phyloP scores from a whole-genome alignment of 345 rosid species.

The Eucalyptus polyanthemos region DNA sequence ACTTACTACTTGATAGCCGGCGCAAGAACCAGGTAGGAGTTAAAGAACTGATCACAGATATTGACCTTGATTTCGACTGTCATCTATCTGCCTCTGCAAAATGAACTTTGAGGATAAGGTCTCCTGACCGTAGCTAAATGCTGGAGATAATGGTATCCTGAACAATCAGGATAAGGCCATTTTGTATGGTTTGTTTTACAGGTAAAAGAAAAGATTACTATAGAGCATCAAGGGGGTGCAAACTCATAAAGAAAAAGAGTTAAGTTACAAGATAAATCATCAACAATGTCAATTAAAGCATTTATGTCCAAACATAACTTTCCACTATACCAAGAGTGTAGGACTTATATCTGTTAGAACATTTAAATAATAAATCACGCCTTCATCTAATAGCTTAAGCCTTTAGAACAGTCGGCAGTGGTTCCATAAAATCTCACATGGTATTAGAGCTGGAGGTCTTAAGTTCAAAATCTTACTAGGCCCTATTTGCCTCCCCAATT shows the following conservation, averaged over 20 bases:
- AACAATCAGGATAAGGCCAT: neutral
- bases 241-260: neutral
- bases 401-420: rapidly evolving
- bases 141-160: neutral
- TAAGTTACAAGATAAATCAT: neutral
- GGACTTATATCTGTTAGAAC: neutral
- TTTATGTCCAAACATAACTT: neutral
- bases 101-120: neutral
- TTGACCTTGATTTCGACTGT: neutral
- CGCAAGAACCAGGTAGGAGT: constrained; percentile 63
- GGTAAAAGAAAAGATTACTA: neutral
- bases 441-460: no score
- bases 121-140: neutral
- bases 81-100: neutral
- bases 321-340: neutral
- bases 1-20: constrained; percentile 68
- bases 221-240: neutral
- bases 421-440: no score
- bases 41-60: neutral
- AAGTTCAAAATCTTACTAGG: no score
- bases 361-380: no score
- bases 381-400: no score
- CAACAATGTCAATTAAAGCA: neutral
- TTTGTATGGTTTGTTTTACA: neutral
- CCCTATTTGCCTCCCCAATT: no score